Conservation (phyloP, 352 stramenopile genomes). For the Pythium guiyangense region DNA sequence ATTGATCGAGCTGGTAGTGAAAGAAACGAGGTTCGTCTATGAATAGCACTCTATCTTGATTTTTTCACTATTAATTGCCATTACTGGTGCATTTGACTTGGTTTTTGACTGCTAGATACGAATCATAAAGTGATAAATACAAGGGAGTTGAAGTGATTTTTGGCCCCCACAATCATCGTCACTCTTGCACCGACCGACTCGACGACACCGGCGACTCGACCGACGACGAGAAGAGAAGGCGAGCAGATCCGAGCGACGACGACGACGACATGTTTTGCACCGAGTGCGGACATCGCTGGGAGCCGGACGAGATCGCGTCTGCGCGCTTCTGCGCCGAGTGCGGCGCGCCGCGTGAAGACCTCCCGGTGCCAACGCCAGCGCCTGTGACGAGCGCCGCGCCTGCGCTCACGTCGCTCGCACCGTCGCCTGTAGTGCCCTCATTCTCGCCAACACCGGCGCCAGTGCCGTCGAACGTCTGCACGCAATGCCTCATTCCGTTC, state of each 20-base stretch:
- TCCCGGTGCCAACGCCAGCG: constrained; percentile 14
- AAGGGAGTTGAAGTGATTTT: no score
- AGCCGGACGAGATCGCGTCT: constrained; percentile 70
- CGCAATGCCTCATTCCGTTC: constrained; percentile 49
- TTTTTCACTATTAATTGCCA: no score
- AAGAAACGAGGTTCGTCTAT: no score
- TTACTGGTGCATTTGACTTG: no score
- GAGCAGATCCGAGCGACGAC: background rate
- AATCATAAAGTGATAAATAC: no score
- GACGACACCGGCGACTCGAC: no score
- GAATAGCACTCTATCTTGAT: no score
- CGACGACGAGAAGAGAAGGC: no score
- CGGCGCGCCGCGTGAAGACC: constrained; percentile 62
- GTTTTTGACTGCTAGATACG: no score
- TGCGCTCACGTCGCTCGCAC: constrained; percentile 10
- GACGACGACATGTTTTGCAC: constrained; percentile 64
- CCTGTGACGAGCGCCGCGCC: background rate
- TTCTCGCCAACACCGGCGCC: constrained; percentile 5
- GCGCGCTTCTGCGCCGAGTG: constrained; percentile 84
- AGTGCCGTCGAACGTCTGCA: constrained; percentile 19
- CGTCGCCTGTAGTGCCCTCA: constrained; percentile 14
- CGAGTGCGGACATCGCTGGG: constrained; percentile 79
- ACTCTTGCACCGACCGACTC: no score
- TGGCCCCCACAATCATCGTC: no score
- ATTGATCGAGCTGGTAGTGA: no score